Evolutionary conservation across 202 grass and related monocot genomes (phyloP).

Genomic region (Schoenoplectus tabernaemontani): DNA sequence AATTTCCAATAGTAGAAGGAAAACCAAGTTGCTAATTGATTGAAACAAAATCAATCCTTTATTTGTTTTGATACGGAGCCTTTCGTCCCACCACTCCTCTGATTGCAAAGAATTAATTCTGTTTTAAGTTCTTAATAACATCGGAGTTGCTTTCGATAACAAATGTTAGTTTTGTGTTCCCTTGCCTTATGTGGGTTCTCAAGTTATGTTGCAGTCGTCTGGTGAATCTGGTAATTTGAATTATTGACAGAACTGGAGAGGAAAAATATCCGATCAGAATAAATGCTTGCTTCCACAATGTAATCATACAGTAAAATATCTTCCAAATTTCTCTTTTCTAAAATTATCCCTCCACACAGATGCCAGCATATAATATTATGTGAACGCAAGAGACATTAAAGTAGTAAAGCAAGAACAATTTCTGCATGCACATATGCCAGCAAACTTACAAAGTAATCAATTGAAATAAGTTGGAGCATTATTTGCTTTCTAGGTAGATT

Average conservation of each 20-base stretch:
- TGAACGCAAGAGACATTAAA: neutral
- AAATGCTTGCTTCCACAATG: neutral
- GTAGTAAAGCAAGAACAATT: neutral
- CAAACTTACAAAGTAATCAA: neutral
- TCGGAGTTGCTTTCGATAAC: neutral
- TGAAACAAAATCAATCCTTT: neutral
- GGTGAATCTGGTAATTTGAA: neutral
- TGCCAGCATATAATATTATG: neutral
- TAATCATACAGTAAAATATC: neutral
- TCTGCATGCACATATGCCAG: neutral
- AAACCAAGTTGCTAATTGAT: neutral
- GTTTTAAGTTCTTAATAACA: neutral
- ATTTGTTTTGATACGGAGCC: constrained; percentile 3
- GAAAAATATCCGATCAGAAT: neutral
- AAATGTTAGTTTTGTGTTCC: too few species aligned
- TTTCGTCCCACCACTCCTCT: too few species aligned
- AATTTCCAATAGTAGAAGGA: neutral
- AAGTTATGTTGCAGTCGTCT: neutral
- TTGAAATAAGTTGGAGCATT: neutral
- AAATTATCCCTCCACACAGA: neutral
- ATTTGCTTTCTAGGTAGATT: neutral
- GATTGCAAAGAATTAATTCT: too few species aligned
- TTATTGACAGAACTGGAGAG: neutral
- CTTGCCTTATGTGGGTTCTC: neutral
- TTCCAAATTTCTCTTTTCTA: neutral